Conservation (phyloP, 176 grass and related monocot genomes). For the Eleusine coracana region DNA sequence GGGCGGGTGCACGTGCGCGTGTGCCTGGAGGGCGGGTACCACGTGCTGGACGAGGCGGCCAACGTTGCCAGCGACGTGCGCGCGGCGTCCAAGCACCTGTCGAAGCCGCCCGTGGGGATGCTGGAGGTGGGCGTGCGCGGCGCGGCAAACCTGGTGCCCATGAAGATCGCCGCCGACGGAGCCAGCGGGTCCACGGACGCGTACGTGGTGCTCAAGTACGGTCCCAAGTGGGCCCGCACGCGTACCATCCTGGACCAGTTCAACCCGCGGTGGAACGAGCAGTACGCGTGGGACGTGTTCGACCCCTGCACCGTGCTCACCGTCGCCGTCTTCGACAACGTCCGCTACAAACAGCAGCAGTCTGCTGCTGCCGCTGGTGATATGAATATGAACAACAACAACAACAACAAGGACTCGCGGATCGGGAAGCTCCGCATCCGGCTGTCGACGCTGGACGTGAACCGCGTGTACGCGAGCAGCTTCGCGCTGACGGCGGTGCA, state of each 20-base stretch:
- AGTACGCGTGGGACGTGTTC: conserved; percentile 98
- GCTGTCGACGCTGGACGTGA: conserved; percentile 85
- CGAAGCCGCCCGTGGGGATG: conserved; percentile 89
- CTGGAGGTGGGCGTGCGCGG: conserved; percentile 90
- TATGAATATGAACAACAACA: no score
- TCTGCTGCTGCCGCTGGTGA: no score
- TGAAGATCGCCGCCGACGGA: conserved; percentile 87
- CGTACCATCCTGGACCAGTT: conserved; percentile 95
- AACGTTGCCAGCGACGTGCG: conserved; percentile 94
- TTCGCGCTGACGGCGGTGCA: conserved; percentile 78
- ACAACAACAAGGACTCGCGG: conserved; percentile 52
- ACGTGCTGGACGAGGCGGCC: conserved; percentile 96
- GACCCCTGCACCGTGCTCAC: conserved; percentile 98
- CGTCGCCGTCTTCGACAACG: conserved; percentile 94
- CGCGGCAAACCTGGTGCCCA: conserved; percentile 84
- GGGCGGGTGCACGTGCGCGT: conserved; percentile 87
- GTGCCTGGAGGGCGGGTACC: conserved; percentile 97
- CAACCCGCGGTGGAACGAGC: conserved; percentile 98
- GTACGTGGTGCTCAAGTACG: conserved; percentile 95
- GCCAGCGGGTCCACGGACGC: conserved; percentile 83
- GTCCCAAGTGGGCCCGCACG: conserved; percentile 93
- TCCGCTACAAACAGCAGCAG: conserved; percentile 53
- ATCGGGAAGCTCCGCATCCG: conserved; percentile 93
- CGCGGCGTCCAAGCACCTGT: conserved; percentile 93
- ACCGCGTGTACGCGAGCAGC: conserved; percentile 69